Evolutionary conservation across 202 grass and related monocot species (phyloP).

Genomic region (Setaria italica): DNA sequence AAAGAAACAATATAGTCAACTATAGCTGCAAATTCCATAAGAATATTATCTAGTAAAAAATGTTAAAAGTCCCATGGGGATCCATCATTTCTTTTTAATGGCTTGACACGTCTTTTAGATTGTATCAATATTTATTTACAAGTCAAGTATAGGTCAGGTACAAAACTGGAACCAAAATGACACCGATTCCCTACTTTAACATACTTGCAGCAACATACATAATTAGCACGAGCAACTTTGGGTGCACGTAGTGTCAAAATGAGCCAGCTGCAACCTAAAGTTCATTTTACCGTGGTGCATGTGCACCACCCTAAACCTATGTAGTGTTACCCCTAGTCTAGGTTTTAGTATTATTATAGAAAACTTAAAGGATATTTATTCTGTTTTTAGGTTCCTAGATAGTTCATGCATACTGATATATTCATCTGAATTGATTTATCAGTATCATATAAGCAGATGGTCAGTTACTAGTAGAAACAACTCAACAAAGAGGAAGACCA

Average conservation of each 20-base stretch:
- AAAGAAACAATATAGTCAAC: neutral
- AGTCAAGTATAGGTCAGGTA: neutral
- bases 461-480: neutral
- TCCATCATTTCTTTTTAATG: conserved; percentile 8
- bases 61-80: neutral
- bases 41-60: conserved; percentile 27
- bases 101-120: conserved; percentile 21
- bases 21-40: neutral
- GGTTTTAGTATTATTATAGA: conserved; percentile 13
- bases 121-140: neutral
- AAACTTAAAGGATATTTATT: conserved; percentile 21
- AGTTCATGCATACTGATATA: neutral
- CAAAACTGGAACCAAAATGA: conserved; percentile 4
- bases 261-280: neutral
- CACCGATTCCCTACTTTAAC: neutral
- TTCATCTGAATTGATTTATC: neutral
- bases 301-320: neutral
- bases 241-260: neutral
- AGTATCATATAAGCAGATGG: conserved; percentile 1
- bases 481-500: neutral
- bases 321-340: neutral
- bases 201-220: conserved; percentile 1
- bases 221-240: neutral
- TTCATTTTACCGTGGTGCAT: neutral
- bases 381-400: neutral